Base-by-base conservation (phyloP, 1,139 yeast species). In the Candida anutae region DNA sequence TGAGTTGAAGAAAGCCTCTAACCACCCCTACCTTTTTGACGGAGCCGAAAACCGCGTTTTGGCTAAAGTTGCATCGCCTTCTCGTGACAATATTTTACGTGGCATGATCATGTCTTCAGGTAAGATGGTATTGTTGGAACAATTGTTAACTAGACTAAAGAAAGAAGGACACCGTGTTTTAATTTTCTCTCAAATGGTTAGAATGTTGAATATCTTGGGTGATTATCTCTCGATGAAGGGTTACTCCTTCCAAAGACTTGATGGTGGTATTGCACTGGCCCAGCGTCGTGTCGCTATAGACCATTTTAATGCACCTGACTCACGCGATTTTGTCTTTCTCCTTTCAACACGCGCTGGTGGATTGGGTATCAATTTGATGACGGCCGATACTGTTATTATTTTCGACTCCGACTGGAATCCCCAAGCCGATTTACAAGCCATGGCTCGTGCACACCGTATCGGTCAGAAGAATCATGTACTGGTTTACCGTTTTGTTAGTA, bases 361-460 rank as follows among this genome's bases (percentile, higher is more conserved):
- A 29, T 67, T 90, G 38, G 99, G 99, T 54, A 93, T 90, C 50
- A 90, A 90, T 51, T 68, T 93, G 50, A 90, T 88, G 97, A 90
- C 98, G 5, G 98, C 99, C 4, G 99, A 90, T 49, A 90, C 98
- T 4, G 99, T 90, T 20, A 84, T 90, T 42, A 87, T 90, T 24
- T 90, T 90, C 57, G 99, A 90, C 58, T 83, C 95, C 9, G 99
- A 90, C 61, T 90, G 99, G 99, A 90, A 90, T 49, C 97, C 97
- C 1, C 97, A 90, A 56, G 97, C 97, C 1, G 98, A 88, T 68
- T 62, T 88, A 42, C 97, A 90, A 58, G 98, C 98, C 4, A 93
- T 93, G 99, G 99, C 98, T 1, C 77, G 99, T 58, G 99, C 98
- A 3, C 99, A 90, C 58, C 78, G 99, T 65, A 90, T 90, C 48